Base-by-base conservation (phyloP, 371 early-diverging fungal genomes). In the Zopfochytrium polystomum region DNA sequence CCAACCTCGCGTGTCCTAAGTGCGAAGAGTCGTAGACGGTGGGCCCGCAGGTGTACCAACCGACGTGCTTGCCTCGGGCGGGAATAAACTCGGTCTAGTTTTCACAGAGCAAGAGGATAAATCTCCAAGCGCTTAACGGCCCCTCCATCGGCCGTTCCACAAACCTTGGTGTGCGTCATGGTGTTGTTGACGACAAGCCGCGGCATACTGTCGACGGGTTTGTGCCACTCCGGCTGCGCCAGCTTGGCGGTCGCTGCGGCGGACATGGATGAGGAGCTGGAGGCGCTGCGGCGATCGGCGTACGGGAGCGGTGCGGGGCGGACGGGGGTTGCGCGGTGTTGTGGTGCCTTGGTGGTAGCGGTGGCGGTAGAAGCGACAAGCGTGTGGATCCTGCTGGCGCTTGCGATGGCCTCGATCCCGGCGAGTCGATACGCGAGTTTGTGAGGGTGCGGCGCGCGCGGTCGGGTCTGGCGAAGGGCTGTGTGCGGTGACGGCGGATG, bases 11-110 rank as follows among this genome's bases (percentile, higher is more conserved):
- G 74, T 99, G 99, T 29, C 99, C 99, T 77, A 99, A 86, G 76
- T 99, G 99, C 11, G 98, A 83, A 1, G 90, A 86, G 75, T 98
- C 98, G 71, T 99, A 99, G 20, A 99, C 99, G 6, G 99, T 99
- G 11, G 99, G 99, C 4, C 99, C 99, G 81, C 99, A 99, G 67
- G 85, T 89, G 72, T 98, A 98, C 98, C 98, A 98, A 56, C 84
- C 86, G 9, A 98, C 90, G 31, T 74, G 76, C 67, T 90, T 87
- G 31, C 91, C 90, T 2, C 80, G 70, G 32, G 76, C 80, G 2
- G 96, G 95, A 26, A 90, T 75, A 63, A 97, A 96, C 38, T 88
- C 89, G 5, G 89, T 89, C 92, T 94, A 46, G 11, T 34, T 18
- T 20, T 20, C 18, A 11, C 2, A 2, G 15, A 1, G 6, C 2